Evolutionary conservation across 805 yeast genomes (phyloP), one percentile per base, ranked within the genome.

Genomic region (Saccharomycopsis microspora): DNA sequence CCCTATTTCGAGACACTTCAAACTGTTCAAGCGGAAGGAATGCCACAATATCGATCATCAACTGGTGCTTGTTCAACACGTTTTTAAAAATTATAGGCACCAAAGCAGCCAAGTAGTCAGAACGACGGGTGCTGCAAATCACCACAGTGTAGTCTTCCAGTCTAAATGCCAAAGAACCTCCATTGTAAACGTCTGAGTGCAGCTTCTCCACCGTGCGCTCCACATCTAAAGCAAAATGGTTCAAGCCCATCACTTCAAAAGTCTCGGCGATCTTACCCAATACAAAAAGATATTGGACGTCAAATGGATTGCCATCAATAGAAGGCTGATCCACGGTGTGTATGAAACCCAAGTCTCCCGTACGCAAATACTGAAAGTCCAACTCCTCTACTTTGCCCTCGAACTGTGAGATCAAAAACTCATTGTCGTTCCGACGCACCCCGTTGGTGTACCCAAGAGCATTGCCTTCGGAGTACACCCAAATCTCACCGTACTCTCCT

Each of bases 401-500:
- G 55, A 85, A 77, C 54, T 84, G 84, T 6, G 56, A 52, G 4
- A 69, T 69, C 54, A 80, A 76, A 8, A 66, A 63, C 6, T 66
- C 63, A 6, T 71, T 67, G 1, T 70, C 71, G 10, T 40, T 40
- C 28, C 40, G 41, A 29, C 47, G 49, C 27, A 53, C 52, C 3
- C 78, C 78, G 45, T 74, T 69, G 38, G 77, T 75, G 60, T 78
- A 81, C 5, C 77, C 75, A 8, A 70, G 62, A 32, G 79, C 82
- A 56, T 83, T 88, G 0, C 90, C 95, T 54, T 87, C 95, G 1
- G 95, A 84, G 54, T 85, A 77, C 2, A 90, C 94, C 97, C 97
- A 93, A 38, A 93, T 87, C 64, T 93, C 99, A 34, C 99, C 99
- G 62, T 78, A 80, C 62, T 93, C 98, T 5, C 97, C 97, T 45